Percentiles rank a stretch among this genome's conserved stretches.
Conservation (phyloP, 345 rosid genomes). For the Eucalyptus sideroxylon region DNA sequence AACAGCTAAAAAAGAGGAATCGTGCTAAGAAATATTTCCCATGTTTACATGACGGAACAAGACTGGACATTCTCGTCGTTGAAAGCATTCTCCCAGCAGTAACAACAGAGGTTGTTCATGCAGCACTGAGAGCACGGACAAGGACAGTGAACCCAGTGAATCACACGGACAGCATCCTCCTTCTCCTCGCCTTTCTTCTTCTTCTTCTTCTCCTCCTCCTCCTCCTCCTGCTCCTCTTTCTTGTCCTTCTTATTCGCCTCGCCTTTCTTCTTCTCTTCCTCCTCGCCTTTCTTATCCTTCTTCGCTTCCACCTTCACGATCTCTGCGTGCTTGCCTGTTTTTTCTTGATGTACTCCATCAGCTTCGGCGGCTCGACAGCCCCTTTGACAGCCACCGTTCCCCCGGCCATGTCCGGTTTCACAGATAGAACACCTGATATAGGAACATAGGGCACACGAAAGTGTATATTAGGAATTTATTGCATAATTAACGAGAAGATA, state of each 20-base stretch:
- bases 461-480: background rate
- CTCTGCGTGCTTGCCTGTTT: background rate
- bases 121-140: background rate
- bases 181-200: background rate
- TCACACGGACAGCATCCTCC: background rate
- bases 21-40: background rate
- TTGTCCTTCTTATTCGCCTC: background rate
- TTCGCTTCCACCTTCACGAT: background rate
- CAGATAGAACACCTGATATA: slow-evolving; percentile 31
- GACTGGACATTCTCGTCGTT: background rate
- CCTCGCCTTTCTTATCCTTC: background rate
- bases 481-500: background rate
- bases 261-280: background rate
- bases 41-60: background rate
- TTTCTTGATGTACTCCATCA: slow-evolving; percentile 16
- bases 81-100: background rate
- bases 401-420: slow-evolving; percentile 36
- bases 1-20: background rate
- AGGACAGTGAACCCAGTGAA: background rate
- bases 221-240: background rate
- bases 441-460: background rate
- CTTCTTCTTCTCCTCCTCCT: background rate
- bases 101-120: background rate
- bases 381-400: slow-evolving; percentile 49
- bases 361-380: slow-evolving; percentile 24